Evolutionary conservation across 306 rosid species (phyloP), one percentile per base, ranked within the genome.

Genomic region (Castanopsis chinensis): DNA sequence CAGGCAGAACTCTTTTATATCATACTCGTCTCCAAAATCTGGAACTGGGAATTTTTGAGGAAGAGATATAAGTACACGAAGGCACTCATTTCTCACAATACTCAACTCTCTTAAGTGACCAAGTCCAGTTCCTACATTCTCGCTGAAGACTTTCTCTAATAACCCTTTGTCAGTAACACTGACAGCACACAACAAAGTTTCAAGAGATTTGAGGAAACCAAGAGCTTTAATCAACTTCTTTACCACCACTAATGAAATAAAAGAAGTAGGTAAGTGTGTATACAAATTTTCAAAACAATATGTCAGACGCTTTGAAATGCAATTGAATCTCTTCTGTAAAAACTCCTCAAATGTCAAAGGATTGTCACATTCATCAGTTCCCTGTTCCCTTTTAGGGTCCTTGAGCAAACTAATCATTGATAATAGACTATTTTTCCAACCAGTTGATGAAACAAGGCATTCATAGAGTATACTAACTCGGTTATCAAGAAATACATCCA

Each of bases 221-320:
- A 75, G 75, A 61, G 83, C 86, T 41, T 12, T n/a, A 15, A 35
- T 30, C 76, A 87, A 87, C 12, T 71, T 65, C 63, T 69, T 83
- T 49, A 27, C 83, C 58, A 23, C 51, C 25, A 57, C 60, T 25
- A 51, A 8, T n/a, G 90, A 68, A 76, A 86, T 77, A 19, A 56
- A 33, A 70, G 89, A 83, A 45, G 90, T 86, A 25, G 90, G 93
- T 12, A 87, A 76, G 69, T 90, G 91, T 30, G 77, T 84, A 7
- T 19, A 80, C 73, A 87, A 63, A 60, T 57, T 73, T 72, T 33
- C 73, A 41, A 68, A 52, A 70, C 21, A 63, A 52, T 2, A 8
- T 67, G 33, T 23, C 19, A 89, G 84, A 70, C 60, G 6, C 78
- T 71, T 28, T 56, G 23, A 65, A 12, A 71, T 65, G 70, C 1